Evolutionary conservation across 148 eudicot genomes (phyloP).

Genomic region (Arctostaphylos glauca): DNA sequence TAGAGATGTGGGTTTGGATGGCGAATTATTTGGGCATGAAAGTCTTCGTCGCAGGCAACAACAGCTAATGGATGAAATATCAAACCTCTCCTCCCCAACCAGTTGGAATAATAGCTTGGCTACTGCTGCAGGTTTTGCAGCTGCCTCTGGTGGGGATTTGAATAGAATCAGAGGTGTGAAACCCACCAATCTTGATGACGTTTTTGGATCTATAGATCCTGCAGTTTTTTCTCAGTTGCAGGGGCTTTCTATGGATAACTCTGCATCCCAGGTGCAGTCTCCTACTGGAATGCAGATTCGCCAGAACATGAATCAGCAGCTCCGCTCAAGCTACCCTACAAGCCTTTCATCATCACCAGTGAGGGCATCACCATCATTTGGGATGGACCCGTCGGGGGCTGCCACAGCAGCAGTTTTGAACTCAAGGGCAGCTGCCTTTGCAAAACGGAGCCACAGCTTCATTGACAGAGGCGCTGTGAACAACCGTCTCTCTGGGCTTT

Average conservation of each 20-base stretch:
- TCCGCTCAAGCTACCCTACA: constrained; percentile 57
- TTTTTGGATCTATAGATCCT: constrained; percentile 50
- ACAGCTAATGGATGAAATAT: constrained; percentile 57
- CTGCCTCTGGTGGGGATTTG: constrained; percentile 27
- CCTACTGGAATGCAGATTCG: constrained; percentile 45
- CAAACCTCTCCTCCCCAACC: constrained; percentile 52
- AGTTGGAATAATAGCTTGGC: constrained; percentile 34
- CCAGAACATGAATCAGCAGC: constrained; percentile 58
- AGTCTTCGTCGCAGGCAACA: constrained; percentile 42
- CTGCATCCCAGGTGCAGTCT: constrained; percentile 30
- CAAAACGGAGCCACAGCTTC: constrained; percentile 90
- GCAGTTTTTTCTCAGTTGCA: constrained; percentile 31
- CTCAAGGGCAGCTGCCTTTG: constrained; percentile 67
- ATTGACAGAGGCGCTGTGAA: constrained; percentile 47
- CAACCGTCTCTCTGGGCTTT: constrained; percentile 31
- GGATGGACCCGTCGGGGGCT: constrained; percentile 43
- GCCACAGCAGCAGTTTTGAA: constrained; percentile 32
- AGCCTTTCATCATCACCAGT: constrained; percentile 52
- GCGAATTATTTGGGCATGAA: constrained; percentile 43
- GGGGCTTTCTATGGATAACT: constrained; percentile 27
- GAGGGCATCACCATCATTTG: constrained; percentile 49
- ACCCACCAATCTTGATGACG: constrained; percentile 57
- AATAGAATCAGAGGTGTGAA: constrained; percentile 40
- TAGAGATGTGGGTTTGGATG: constrained; percentile 52
- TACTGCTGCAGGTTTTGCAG: constrained; percentile 22